Base-by-base conservation (phyloP, 768 basidiomycete species). In the Crassisporium funariophilum region DNA sequence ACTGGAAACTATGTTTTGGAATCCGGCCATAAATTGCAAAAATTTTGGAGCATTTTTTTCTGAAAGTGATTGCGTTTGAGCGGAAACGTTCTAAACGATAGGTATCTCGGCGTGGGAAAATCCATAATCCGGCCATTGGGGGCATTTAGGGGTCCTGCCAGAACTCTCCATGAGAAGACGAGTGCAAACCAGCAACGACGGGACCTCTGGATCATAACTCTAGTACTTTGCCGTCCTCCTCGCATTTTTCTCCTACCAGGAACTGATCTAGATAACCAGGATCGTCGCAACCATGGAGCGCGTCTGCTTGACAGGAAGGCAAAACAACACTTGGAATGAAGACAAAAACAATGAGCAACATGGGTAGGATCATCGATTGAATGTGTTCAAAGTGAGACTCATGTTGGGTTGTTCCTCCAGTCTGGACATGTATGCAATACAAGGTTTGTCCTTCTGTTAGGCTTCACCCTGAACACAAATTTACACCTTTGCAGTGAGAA, bases 371-470 rank as follows among this genome's bases (percentile, higher is more conserved):
- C n/a, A n/a, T n/a, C n/a, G n/a, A n/a, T n/a, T n/a, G n/a, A n/a
- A n/a, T n/a, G n/a, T n/a, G n/a, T n/a, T n/a, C n/a, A n/a, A n/a
- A n/a, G n/a, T n/a, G n/a, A n/a, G n/a, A n/a, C n/a, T n/a, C n/a
- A n/a, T n/a, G n/a, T n/a, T n/a, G n/a, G n/a, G n/a, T n/a, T n/a
- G 23, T 17, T 22, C 20, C 22, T 39, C 20, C 33, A 78, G 76
- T 11, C 43, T 71, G 16, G 77, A 78, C 46, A 78, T 78, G 77
- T 77, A 74, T 48, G 57, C 69, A 6, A 75, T 74, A 2, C 73
- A 75, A 60, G 55, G 75, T 75, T 49, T 42, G 66, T 55, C 8
- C 31, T 16, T n/a, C 22, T 43, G 13, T 19, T 21, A 19, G 10
- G 13, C 17, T 6, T 4, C 25, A 13, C 4, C 20, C 23, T 19